phyloP scores from a whole-genome alignment of 2,329 filamentous ascomycete species.

The Paramyrothecium sp. region DNA sequence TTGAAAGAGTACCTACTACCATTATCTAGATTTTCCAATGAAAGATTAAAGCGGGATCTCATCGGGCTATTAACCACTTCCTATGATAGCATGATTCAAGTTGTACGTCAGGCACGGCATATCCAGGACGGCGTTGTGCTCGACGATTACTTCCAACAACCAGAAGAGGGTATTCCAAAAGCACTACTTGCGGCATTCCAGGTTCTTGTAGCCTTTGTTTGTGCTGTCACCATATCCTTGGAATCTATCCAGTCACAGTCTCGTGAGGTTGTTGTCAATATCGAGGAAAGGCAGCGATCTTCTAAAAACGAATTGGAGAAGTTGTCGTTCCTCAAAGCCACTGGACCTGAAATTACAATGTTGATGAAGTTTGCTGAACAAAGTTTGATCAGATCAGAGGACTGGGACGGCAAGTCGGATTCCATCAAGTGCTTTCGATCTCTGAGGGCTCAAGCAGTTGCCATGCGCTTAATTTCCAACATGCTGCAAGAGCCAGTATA shows the following conservation, averaged over 20 bases:
- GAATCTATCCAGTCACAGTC: constrained; percentile 2
- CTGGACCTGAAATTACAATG: neutral
- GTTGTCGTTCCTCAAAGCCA: neutral
- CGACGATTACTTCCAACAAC: neutral
- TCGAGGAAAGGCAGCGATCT: neutral
- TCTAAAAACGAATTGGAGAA: neutral
- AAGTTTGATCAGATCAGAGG: neutral
- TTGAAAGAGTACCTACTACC: constrained; percentile 1
- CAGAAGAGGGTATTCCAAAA: constrained; percentile 4
- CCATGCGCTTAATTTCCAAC: constrained; percentile 6
- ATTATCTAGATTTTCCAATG: neutral
- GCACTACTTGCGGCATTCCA: constrained; percentile 7
- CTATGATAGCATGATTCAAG: neutral
- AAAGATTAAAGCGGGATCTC: constrained; percentile 1
- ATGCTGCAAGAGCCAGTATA: constrained; percentile 1
- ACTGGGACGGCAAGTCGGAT: neutral
- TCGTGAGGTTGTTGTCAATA: neutral
- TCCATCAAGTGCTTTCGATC: constrained; percentile 5
- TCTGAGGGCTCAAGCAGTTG: constrained; percentile 1
- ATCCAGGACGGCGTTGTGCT: constrained; percentile 7
- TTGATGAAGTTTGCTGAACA: constrained; percentile 5
- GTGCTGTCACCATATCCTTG: neutral
- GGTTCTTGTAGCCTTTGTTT: constrained; percentile 6
- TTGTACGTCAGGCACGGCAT: neutral
- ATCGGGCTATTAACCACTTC: neutral